Conservation (phyloP, 2,329 filamentous ascomycete genomes). For the Penicillium frequentans region DNA sequence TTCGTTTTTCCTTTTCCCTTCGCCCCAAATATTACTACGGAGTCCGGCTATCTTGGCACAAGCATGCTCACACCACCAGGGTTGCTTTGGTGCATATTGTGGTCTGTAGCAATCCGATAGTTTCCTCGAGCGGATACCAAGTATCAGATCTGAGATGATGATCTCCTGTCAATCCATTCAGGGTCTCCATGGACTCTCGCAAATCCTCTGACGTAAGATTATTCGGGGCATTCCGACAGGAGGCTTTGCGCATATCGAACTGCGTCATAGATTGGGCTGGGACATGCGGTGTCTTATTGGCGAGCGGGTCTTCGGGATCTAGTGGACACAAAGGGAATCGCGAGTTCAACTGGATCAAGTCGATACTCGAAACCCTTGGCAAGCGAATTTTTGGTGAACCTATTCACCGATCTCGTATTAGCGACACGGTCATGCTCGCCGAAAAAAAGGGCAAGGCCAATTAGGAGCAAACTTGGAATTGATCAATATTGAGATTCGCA, state of each 20-base stretch:
- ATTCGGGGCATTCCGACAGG: conserved; percentile 16
- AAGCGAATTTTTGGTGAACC: neutral
- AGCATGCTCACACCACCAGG: conserved; percentile 3
- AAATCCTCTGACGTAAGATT: conserved; percentile 15
- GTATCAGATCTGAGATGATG: conserved; percentile 17
- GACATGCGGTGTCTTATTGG: conserved; percentile 6
- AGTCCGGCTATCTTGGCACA: neutral
- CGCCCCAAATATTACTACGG: neutral
- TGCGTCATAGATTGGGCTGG: conserved; percentile 12
- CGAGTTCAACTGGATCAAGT: neutral
- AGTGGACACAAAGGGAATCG: neutral
- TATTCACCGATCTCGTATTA: neutral
- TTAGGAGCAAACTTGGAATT: neutral
- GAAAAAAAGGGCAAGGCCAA: neutral
- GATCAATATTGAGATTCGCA: neutral
- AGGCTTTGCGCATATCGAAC: conserved; percentile 1
- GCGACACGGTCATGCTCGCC: neutral
- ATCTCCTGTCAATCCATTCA: conserved; percentile 16
- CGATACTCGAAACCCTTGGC: neutral
- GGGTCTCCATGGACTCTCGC: neutral
- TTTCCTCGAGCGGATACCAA: neutral
- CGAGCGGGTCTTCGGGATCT: neutral
- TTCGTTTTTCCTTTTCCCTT: neutral
- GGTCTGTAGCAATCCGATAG: conserved; percentile 1
- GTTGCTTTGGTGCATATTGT: neutral